phyloP scores from a whole-genome alignment of 768 basidiomycete species.

The Leccinellum rugosiceps region DNA sequence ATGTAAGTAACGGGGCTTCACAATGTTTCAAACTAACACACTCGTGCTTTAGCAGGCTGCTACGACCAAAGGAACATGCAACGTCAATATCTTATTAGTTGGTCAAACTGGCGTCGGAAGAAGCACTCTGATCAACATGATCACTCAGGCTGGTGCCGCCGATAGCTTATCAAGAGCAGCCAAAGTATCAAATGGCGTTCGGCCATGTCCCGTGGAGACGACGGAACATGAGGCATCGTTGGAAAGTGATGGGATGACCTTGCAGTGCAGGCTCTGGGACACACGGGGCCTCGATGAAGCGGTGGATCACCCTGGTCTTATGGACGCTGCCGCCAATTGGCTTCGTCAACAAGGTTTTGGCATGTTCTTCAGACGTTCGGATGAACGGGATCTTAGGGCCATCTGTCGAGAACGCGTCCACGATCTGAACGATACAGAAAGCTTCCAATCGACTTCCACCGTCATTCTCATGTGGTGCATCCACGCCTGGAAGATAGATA shows the following conservation, averaged over 20 bases:
- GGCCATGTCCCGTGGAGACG: constrained; percentile 24
- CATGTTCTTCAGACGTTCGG: constrained; percentile 12
- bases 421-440: constrained; percentile 8
- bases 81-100: constrained; percentile 19
- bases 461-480: constrained; percentile 29
- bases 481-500: constrained; percentile 27
- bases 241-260: background rate
- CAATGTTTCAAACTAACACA: background rate
- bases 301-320: constrained; percentile 19
- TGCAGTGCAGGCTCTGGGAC: constrained; percentile 22
- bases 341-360: constrained; percentile 22
- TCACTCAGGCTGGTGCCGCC: constrained; percentile 14
- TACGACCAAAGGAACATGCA: background rate
- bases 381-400: constrained; percentile 21
- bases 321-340: constrained; percentile 18
- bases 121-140: constrained; percentile 28
- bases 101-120: constrained; percentile 30
- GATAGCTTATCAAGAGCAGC: constrained; percentile 12
- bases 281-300: constrained; percentile 29
- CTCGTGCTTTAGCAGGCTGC: background rate
- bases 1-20: constrained; percentile 8
- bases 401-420: constrained; percentile 19
- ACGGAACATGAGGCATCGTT: constrained; percentile 12
- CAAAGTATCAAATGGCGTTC: constrained; percentile 23
- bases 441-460: constrained; percentile 2